Percentiles rank a stretch among this genome's conserved stretches.
Evolutionary conservation across 1,284 basidiomycete genomes (phyloP).

Genomic region (Athelia sp.): DNA sequence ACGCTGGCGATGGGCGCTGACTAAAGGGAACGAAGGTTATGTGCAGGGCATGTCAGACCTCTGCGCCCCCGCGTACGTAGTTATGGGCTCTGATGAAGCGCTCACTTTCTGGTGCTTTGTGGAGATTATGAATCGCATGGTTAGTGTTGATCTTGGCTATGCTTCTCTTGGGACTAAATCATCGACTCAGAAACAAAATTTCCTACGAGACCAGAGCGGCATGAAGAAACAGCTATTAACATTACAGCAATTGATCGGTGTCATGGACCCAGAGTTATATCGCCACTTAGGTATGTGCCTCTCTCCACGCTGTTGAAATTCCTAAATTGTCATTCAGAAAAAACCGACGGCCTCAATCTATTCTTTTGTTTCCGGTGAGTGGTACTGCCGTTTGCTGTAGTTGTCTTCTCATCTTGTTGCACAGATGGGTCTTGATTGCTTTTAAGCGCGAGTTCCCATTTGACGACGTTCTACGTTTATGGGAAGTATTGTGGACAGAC

Average conservation of each 20-base stretch:
- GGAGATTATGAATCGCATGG: conserved; percentile 93
- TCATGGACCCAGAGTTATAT: conserved; percentile 94
- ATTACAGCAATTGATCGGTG: conserved; percentile 83
- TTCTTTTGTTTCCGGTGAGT: conserved; percentile 96
- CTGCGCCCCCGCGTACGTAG: conserved; percentile 89
- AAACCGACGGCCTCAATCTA: conserved; percentile 86
- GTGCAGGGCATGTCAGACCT: conserved; percentile 98
- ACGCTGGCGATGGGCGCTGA: conserved; percentile 12
- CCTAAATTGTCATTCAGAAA: conserved; percentile 49
- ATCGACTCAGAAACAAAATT: conserved; percentile 76
- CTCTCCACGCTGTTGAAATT: conserved; percentile 1
- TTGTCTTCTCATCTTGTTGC: too few species aligned
- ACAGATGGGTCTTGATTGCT: conserved; percentile 79
- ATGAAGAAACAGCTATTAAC: conserved; percentile 94
- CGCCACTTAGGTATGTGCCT: conserved; percentile 64
- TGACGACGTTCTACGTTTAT: conserved; percentile 81
- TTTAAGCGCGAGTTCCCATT: conserved; percentile 97
- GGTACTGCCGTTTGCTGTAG: conserved; percentile 1
- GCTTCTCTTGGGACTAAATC: conserved; percentile 2
- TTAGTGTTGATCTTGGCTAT: conserved; percentile 29
- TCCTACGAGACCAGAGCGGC: conserved; percentile 93
- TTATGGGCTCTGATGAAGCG: conserved; percentile 85
- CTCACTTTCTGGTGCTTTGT: conserved; percentile 96
- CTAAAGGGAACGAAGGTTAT: conserved; percentile 50
- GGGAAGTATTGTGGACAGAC: conserved; percentile 97